Conservation (phyloP, 2,329 filamentous ascomycete species). For the Alternaria atra region DNA sequence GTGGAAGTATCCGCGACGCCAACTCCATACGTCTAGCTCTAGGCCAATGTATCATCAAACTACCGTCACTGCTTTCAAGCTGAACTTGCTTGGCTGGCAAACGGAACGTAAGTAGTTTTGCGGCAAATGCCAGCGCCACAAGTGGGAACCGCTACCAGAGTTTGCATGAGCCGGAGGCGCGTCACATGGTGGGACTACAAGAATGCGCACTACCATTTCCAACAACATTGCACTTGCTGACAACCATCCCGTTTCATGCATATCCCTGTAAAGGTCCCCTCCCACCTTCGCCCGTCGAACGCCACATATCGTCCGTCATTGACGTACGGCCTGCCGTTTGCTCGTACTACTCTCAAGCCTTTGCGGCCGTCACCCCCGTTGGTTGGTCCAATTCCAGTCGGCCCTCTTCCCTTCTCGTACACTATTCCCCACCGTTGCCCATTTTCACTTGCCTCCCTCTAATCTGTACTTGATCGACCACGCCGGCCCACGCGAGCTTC, state of each 20-base stretch:
- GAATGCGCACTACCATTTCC: slow-evolving; percentile 36
- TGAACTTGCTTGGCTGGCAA: slow-evolving; percentile 39
- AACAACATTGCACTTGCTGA: slow-evolving; percentile 42
- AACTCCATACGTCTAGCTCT: slow-evolving; percentile 23
- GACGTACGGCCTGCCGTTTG: slow-evolving; percentile 46
- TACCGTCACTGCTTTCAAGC: slow-evolving; percentile 33
- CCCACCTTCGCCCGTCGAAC: slow-evolving; percentile 44
- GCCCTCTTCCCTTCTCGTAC: slow-evolving; percentile 49
- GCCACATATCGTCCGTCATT: slow-evolving; percentile 50
- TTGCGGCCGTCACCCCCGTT: slow-evolving; percentile 42
- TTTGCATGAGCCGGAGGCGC: slow-evolving; percentile 43
- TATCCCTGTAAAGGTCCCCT: slow-evolving; percentile 44
- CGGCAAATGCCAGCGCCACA: slow-evolving; percentile 47
- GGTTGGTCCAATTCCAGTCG: slow-evolving; percentile 47
- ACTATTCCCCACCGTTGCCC: slow-evolving; percentile 44
- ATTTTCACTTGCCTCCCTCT: slow-evolving; percentile 41
- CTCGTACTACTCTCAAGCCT: slow-evolving; percentile 42
- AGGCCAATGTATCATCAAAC: slow-evolving; percentile 32
- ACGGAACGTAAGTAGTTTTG: slow-evolving; percentile 43
- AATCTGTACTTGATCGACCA: slow-evolving; percentile 46
- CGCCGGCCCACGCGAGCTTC: slow-evolving; percentile 47
- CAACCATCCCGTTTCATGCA: slow-evolving; percentile 44
- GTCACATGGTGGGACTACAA: slow-evolving; percentile 47
- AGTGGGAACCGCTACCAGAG: slow-evolving; percentile 45
- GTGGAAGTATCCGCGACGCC: slow-evolving; percentile 17